A percentile compares a stretch with the other conserved stretches of the same genome.
These are phyloP conservation scores for Perkinsus marinus DNA, from an alignment of 169 alveolate species.

Conservation along the genomic window DNA sequence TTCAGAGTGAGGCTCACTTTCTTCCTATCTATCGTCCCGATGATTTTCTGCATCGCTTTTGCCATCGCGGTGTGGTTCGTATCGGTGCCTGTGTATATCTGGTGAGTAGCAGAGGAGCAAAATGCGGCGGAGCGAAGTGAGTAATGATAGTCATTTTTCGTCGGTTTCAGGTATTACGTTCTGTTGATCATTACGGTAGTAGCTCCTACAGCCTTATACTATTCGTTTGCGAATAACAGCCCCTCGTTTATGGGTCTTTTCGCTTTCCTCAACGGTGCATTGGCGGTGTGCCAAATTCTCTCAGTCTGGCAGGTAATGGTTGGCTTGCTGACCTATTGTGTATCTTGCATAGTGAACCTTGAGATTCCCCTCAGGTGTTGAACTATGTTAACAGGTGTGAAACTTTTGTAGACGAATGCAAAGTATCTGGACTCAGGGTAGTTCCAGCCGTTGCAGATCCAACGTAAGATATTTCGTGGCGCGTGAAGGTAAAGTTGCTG, in stretches of 20 bases:
- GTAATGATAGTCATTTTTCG: background rate
- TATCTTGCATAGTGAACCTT: background rate
- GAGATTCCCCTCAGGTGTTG: background rate
- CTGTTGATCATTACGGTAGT: background rate
- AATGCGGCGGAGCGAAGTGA: background rate
- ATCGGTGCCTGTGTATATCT: background rate
- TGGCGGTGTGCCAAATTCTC: background rate
- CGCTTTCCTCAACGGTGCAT: background rate
- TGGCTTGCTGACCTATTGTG: background rate
- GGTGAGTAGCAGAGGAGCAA: too few relatives aligned
- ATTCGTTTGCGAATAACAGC: background rate
- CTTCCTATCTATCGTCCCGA: background rate
- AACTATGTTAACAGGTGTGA: background rate
- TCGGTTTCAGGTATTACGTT: background rate
- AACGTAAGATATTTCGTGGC: background rate
- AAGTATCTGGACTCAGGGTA: background rate
- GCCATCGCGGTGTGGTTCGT: background rate
- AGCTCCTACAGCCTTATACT: background rate
- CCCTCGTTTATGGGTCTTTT: background rate
- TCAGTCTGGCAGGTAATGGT: background rate
- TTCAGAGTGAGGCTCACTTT: background rate
- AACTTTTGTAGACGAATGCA: background rate
- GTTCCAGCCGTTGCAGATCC: background rate
- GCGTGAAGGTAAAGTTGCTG: background rate
- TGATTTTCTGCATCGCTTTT: background rate